These are phyloP conservation scores for Lactifluus rugatus DNA, from an alignment of 768 basidiomycete species.

Conservation along the genomic window DNA sequence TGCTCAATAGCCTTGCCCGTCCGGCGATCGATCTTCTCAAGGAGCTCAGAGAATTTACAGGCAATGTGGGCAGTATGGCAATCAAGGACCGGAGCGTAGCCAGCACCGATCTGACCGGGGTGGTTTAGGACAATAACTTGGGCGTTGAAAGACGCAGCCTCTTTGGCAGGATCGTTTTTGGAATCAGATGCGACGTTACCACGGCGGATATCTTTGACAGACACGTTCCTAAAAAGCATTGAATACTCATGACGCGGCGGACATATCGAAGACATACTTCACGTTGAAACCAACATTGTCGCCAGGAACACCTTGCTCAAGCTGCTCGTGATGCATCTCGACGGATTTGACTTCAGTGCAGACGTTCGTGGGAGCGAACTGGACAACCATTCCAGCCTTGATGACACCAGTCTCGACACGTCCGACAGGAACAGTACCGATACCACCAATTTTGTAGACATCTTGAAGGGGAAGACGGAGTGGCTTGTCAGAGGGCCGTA, in stretches of 20 bases:
- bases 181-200: conserved; percentile 99
- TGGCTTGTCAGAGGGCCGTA: conserved; percentile 96
- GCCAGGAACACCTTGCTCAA: conserved; percentile 88
- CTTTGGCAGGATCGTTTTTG: conserved; percentile 99
- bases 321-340: conserved; percentile 99
- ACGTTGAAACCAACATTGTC: conserved; percentile 99
- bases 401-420: conserved; percentile 99
- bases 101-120: conserved; percentile 99
- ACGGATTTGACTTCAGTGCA: conserved; percentile 99
- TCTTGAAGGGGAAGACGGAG: conserved; percentile 99
- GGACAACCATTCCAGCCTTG: conserved; percentile 99
- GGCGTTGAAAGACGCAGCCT: conserved; percentile 97
- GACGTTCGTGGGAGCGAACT: conserved; percentile 93
- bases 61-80: conserved; percentile 99
- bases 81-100: conserved; percentile 98
- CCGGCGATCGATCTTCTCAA: conserved; percentile 99
- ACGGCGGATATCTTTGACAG: conserved; percentile 99
- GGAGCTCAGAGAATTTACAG: conserved; percentile 97
- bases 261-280: conserved; percentile 46
- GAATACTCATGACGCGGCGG: neutral
- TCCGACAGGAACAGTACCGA: conserved; percentile 99
- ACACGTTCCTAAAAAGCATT: conserved; percentile 74
- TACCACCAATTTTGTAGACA: conserved; percentile 99
- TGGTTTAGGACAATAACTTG: conserved; percentile 99
- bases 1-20: conserved; percentile 88